Base-by-base conservation (phyloP, 2,329 filamentous ascomycete genomes). In the Fusarium ramigenum region DNA sequence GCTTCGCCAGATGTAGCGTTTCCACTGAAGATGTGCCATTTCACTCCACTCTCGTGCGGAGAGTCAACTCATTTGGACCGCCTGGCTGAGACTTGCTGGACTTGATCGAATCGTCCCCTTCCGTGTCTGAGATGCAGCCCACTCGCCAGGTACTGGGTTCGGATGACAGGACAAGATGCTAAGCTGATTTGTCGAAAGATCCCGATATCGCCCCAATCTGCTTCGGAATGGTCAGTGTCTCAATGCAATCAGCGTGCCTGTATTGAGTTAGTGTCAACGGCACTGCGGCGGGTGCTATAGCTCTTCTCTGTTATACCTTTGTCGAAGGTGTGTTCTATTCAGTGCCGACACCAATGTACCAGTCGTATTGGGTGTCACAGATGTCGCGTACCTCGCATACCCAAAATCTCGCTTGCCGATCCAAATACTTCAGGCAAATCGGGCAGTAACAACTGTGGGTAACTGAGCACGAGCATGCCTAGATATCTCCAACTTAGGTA, bases 41-140 rank as follows among this genome's bases (percentile, higher is more conserved):
- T 60, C 62, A 69, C 72, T 44, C 62, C 63, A 50, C 50, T 52
- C 40, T 63, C 64, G 67, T 66, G 75, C 71, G 75, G 73, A 75
- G 75, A 68, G 72, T 71, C 43, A 61, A 47, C 54, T 49, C 54
- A 49, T 58, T 58, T 30, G 46, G 28, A 60, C 34, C 36, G 62
- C 44, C 50, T 28, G n/a, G 47, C 30, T 50, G 28, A 50, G 47
- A 50, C 47, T 23, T 34, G 47, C n/a, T 23, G 34, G 23, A 56
- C 46, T 44, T 64, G 56, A 66, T 65, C 46, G 50, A 60, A 58
- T 60, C 47, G 61, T 58, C 63, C 62, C 49, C 62, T 66, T 64
- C 37, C 19, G 60, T 60, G 46, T 63, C 39, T 62, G 54, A 58
- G 46, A 59, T 73, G 63, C 66, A 72, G 47, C 61, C 62, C 14